Conservation (phyloP, 176 grass and related monocot genomes). For the Oryza glaberrima region DNA sequence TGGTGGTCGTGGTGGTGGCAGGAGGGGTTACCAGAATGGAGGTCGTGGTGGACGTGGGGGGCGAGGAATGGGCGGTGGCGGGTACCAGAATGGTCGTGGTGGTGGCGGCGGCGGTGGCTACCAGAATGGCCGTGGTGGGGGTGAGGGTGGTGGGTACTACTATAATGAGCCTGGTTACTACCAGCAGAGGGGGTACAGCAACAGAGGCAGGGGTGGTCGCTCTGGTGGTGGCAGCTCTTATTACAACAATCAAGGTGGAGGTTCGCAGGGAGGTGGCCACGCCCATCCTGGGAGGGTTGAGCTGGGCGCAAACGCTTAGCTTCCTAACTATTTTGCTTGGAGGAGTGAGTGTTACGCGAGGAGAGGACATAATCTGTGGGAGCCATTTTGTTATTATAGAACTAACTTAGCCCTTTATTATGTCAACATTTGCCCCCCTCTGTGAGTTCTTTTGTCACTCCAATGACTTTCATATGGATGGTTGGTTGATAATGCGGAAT, state of each 20-base stretch:
- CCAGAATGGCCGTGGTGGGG: conserved; percentile 35
- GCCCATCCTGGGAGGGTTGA: conserved; percentile 38
- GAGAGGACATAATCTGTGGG: conserved; percentile 25
- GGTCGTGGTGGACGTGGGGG: conserved; percentile 49
- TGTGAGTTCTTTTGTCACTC: conserved; percentile 48
- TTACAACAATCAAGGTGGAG: conserved; percentile 56
- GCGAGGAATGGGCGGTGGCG: neutral
- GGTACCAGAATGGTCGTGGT: conserved; percentile 42
- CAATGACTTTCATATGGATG: conserved; percentile 59
- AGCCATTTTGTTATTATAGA: conserved; percentile 69
- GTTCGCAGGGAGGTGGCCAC: conserved; percentile 46
- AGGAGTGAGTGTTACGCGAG: conserved; percentile 37
- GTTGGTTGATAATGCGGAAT: conserved; percentile 53
- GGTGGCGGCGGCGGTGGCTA: neutral
- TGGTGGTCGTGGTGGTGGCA: conserved; percentile 47
- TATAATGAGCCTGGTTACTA: conserved; percentile 54
- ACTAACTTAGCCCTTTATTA: conserved; percentile 64
- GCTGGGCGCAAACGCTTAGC: conserved; percentile 58
- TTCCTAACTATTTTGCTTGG: conserved; percentile 40
- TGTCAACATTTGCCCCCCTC: conserved; percentile 15
- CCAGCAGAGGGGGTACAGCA: conserved; percentile 62
- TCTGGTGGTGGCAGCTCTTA: conserved; percentile 47
- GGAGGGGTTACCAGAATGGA: conserved; percentile 26
- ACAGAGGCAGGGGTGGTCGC: conserved; percentile 62
- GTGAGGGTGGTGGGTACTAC: conserved; percentile 34